Percentiles rank a stretch among this genome's conserved stretches.
These are phyloP conservation scores for Dryas drummondii DNA, from an alignment of 306 rosid species.

Conservation along the genomic window DNA sequence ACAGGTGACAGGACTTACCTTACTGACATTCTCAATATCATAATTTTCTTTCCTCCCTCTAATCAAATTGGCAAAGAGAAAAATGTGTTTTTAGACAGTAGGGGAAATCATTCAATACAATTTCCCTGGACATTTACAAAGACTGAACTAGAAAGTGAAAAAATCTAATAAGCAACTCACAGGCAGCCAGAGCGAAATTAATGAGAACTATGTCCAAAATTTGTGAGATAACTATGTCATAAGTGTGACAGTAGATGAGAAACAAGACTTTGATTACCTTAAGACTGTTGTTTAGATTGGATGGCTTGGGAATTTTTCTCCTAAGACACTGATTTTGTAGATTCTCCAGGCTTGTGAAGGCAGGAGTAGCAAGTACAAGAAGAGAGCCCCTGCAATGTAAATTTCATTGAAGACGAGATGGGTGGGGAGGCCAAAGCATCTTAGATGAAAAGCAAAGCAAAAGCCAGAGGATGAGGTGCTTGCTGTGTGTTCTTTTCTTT, in stretches of 20 bases:
- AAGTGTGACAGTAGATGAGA: not conserved
- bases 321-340: slow-evolving; percentile 25
- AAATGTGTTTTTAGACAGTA: not conserved
- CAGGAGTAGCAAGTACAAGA: slow-evolving; percentile 20
- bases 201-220: not conserved
- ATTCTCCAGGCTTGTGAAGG: slow-evolving; percentile 24
- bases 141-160: not conserved
- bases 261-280: slow-evolving; percentile 25
- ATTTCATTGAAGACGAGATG: slow-evolving; percentile 34
- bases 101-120: not conserved
- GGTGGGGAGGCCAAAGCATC: slow-evolving; percentile 38
- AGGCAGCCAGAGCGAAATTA: not conserved
- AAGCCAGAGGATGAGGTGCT: slow-evolving; percentile 27
- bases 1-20: not conserved
- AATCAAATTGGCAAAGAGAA: not conserved
- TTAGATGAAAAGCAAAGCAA: slow-evolving; percentile 41
- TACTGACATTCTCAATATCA: not conserved
- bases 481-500: slow-evolving; percentile 26
- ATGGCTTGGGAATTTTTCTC: not conserved
- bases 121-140: not conserved
- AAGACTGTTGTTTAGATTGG: slow-evolving; percentile 12
- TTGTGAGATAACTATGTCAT: too few species aligned
- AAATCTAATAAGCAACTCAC: not conserved
- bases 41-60: not conserved
- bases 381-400: slow-evolving; percentile 27